phyloP scores from a whole-genome alignment of 176 grass and related monocot species.

The Alloteropsis semialata region DNA sequence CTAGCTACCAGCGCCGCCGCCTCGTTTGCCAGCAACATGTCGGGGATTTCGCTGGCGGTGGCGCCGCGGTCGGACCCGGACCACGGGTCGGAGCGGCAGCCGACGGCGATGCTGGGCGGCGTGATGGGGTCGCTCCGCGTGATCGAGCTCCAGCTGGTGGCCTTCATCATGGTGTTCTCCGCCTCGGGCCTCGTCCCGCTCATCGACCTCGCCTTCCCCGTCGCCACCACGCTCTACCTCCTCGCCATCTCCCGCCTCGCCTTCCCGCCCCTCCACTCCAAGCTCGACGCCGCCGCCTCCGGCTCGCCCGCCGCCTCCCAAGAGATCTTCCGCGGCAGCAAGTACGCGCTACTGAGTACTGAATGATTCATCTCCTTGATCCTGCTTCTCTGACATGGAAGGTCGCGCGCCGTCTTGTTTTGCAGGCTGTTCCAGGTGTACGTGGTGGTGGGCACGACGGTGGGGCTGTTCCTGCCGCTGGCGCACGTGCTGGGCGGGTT shows the following conservation, averaged over 20 bases:
- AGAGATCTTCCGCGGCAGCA: constrained; percentile 53
- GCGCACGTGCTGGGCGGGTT: constrained; percentile 93
- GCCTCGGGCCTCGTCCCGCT: constrained; percentile 79
- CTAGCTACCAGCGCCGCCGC: too few species aligned
- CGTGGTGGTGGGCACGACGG: constrained; percentile 62
- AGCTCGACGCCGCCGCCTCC: constrained; percentile 15
- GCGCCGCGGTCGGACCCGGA: constrained; percentile 45
- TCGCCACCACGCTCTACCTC: constrained; percentile 60
- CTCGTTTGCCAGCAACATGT: constrained; percentile 7
- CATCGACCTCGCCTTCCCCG: constrained; percentile 73
- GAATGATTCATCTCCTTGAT: too few species aligned
- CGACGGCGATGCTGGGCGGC: constrained; percentile 50
- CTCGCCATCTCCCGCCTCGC: constrained; percentile 61
- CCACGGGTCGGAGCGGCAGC: constrained; percentile 32
- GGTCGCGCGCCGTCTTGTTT: too few species aligned
- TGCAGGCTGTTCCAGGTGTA: constrained; percentile 56
- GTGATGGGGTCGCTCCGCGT: constrained; percentile 83
- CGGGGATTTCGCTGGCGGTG: constrained; percentile 62
- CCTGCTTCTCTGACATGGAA: too few species aligned
- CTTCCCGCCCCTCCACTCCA: constrained; percentile 52
- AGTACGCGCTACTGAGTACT: too few species aligned
- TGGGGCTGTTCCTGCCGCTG: constrained; percentile 86
- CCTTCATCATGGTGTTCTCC: constrained; percentile 99
- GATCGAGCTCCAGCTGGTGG: constrained; percentile 92
- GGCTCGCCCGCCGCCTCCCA: constrained; percentile 5